Evolutionary conservation across 75 land plant species (phyloP), one percentile per base, ranked within the genome.

Genomic region (Cryptomeria japonica): DNA sequence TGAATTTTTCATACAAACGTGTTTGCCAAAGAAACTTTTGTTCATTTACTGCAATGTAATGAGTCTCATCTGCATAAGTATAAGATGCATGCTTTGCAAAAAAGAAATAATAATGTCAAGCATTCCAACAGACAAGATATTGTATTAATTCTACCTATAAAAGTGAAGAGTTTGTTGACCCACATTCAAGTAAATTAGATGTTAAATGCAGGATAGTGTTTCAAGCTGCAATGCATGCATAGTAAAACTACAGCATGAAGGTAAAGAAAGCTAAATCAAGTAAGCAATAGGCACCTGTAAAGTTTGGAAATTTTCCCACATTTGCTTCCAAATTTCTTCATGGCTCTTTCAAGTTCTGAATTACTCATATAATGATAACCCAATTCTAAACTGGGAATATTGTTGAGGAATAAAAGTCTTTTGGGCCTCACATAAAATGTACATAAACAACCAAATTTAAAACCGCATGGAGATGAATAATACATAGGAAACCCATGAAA

Each of bases 291-390:
- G 78, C 77, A 96, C 99, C 95, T 96, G 93, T 96, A 95, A 36
- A 97, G 93, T 53, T 91, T 92, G 19, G 97, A 95, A 89, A 97
- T 96, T 61, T 90, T 90, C 53, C 91, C 89, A 87, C 99, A 97
- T 87, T 93, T 94, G 53, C 75, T 34, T 72, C 92, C 88, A 86
- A 96, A 95, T 32, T 87, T 89, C 83, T 89, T 93, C 84, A 97
- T 82, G 5, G 94, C 93, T 44, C 89, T 83, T 79, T 96, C 96
- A 72, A 97, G 90, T 77, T 97, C 98, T 46, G 70, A 46, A 88
- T 97, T 97, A 76, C 83, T 94, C 93, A 91, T 93, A 83, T 96
- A 96, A 84, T 51, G 86, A 84, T 32, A 51, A 28, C 9, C 28
- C 39, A 55, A 31, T 8, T 84, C 61, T 19, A 84, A 51, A 25